phyloP scores from a whole-genome alignment of 495 filamentous ascomycete species.

The Staphylotrichum tortipilum region DNA sequence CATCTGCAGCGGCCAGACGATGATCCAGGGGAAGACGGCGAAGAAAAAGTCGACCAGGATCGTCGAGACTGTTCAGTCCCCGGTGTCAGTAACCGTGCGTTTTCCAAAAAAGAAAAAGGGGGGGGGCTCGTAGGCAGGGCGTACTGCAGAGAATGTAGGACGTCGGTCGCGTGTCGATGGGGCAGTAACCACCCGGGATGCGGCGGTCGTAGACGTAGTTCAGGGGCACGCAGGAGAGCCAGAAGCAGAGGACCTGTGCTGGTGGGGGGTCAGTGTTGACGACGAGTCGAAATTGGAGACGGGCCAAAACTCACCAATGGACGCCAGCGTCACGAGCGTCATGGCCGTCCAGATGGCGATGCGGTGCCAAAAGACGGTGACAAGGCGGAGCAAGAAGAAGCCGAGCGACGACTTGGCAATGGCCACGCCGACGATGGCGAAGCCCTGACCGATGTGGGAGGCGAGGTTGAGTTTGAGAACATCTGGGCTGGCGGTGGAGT shows the following conservation, averaged over 20 bases:
- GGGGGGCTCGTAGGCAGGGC: constrained; percentile 2
- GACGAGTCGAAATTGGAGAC: not conserved
- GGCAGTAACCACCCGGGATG: constrained; percentile 13
- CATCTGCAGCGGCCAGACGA: constrained; percentile 44
- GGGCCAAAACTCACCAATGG: constrained; percentile 13
- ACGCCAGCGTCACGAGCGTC: constrained; percentile 7
- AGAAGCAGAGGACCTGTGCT: constrained; percentile 24
- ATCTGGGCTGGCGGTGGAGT: too few species aligned
- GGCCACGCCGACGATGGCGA: constrained; percentile 32
- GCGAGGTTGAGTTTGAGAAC: too few species aligned
- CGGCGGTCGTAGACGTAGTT: constrained; percentile 17
- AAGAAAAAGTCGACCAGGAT: constrained; percentile 39
- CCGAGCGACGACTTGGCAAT: constrained; percentile 34
- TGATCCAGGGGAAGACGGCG: constrained; percentile 36
- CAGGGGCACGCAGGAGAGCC: constrained; percentile 16
- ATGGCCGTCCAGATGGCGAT: constrained; percentile 28
- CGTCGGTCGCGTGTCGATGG: constrained; percentile 15
- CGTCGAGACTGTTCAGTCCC: constrained; percentile 6
- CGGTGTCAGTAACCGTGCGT: constrained; percentile 1
- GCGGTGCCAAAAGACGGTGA: constrained; percentile 26
- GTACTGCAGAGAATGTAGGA: constrained; percentile 17
- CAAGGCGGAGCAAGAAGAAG: constrained; percentile 33
- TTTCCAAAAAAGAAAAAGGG: too few species aligned
- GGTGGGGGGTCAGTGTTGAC: not conserved
- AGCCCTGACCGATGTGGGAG: constrained; percentile 33